Evolutionary conservation across 2,329 filamentous ascomycete species (phyloP), one percentile per base, ranked within the genome.

Genomic region (Fusarium hostae): DNA sequence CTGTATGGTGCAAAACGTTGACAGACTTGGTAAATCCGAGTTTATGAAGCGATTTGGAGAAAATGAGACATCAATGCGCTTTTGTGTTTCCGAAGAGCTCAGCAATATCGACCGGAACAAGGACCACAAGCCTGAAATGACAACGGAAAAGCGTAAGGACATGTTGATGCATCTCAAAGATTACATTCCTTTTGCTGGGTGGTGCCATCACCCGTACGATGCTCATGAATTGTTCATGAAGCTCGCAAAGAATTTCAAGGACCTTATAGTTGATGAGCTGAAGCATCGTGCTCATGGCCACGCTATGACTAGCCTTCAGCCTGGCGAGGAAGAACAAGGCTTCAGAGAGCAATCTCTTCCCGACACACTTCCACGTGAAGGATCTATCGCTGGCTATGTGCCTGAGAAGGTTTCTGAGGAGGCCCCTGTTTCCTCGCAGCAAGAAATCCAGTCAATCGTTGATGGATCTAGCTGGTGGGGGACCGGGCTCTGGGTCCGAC

Each of bases 321-420:
- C 6, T 13, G 9, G 13, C 15, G 13, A 34, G n/a, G 15, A 48
- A 18, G 45, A 48, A 16, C 28, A 48, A 18, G 8, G 11, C 15
- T 3, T 24, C 16, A 15, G 11, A 12, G 18, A 35, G n/a, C 11
- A 1, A 34, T n/a, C 16, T 20, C n/a, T 6, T 15, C 6, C 22
- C 1, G 2, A 13, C 2, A 0, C 10, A 11, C 22, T 15, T 26
- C 9, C 6, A n/a, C 16, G 13, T 6, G 9, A 13, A 15, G 32
- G n/a, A 18, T 20, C 20, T 3, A 11, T 16, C 6, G 20, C 22
- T n/a, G 20, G 24, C 11, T 8, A 50, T 3, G 22, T 9, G 9
- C 48, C 34, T 6, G 24, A 37, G 12, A 32, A 26, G 6, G 3
- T 9, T 18, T 51, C 20, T 3, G 4, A 22, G 2, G 32, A 32